A percentile compares a stretch with the other conserved stretches of the same genome.
Evolutionary conservation across 768 basidiomycete genomes (phyloP).

Genomic region (Cytidiella melzeri): DNA sequence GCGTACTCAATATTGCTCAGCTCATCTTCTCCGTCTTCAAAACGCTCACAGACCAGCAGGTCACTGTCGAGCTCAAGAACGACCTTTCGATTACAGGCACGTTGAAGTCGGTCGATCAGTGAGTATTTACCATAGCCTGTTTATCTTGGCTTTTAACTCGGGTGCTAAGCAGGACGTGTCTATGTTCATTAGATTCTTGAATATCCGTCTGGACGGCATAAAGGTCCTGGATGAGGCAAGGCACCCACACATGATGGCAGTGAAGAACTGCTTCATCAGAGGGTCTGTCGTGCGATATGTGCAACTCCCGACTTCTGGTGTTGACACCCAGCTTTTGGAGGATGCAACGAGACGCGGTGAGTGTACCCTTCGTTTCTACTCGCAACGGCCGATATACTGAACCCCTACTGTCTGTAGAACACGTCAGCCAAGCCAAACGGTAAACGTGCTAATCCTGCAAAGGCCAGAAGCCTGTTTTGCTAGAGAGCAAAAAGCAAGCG

Average conservation of each 20-base stretch:
- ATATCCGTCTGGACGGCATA: slow-evolving; percentile 94
- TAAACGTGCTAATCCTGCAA: too few species aligned
- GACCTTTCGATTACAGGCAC: slow-evolving; percentile 95
- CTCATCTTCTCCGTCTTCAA: slow-evolving; percentile 99
- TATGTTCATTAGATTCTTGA: slow-evolving; percentile 66
- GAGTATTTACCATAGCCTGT: slow-evolving; percentile 24
- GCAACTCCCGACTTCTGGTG: slow-evolving; percentile 84
- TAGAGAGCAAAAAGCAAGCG: too few species aligned
- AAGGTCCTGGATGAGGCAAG: slow-evolving; percentile 86
- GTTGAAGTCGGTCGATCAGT: slow-evolving; percentile 98
- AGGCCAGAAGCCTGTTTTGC: too few species aligned
- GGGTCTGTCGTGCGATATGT: slow-evolving; percentile 98
- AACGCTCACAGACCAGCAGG: slow-evolving; percentile 94
- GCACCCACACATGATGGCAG: slow-evolving; percentile 99
- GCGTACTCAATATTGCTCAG: slow-evolving; percentile 29
- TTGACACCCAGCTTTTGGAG: slow-evolving; percentile 93
- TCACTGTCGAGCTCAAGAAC: slow-evolving; percentile 97
- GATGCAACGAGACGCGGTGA: slow-evolving; percentile 94
- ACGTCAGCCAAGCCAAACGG: slow-evolving; percentile 4
- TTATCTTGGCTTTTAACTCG: neutral
- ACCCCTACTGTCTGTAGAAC: neutral
- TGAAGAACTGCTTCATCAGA: slow-evolving; percentile 98
- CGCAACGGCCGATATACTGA: too few species aligned
- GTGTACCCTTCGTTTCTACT: slow-evolving; percentile 12
- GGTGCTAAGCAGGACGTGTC: neutral